Evolutionary conservation across 2,329 filamentous ascomycete species (phyloP).

Genomic region (Colletotrichum euphorbiae): DNA sequence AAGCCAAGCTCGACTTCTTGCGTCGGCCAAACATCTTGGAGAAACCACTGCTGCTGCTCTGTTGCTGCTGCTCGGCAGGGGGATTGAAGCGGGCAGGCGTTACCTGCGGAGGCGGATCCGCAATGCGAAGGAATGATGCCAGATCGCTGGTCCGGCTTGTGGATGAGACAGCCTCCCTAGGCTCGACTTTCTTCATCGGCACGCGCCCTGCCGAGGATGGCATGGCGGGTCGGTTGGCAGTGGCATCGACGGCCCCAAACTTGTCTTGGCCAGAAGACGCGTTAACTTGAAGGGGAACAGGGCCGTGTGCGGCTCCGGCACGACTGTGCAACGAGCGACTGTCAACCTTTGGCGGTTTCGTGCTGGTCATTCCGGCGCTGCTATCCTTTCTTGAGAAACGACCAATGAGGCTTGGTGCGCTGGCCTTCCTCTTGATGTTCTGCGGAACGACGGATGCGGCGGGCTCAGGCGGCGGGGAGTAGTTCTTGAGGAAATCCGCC

Average conservation of each 20-base stretch:
- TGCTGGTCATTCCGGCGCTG: conserved; percentile 43
- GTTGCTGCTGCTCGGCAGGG: conserved; percentile 43
- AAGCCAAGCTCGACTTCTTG: conserved; percentile 58
- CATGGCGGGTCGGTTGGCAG: conserved; percentile 35
- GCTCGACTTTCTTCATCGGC: conserved; percentile 69
- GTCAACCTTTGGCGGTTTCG: conserved; percentile 46
- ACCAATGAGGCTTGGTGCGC: conserved; percentile 70
- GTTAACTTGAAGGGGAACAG: conserved; percentile 66
- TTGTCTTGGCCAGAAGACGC: conserved; percentile 60
- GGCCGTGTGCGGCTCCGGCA: conserved; percentile 52
- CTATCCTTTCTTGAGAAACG: conserved; percentile 62
- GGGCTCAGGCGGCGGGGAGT: conserved; percentile 71
- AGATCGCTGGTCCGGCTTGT: conserved; percentile 72
- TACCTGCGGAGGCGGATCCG: conserved; percentile 67
- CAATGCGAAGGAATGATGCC: conserved; percentile 78
- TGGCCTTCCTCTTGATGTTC: conserved; percentile 70
- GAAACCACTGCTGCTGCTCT: conserved; percentile 54
- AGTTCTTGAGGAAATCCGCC: conserved; percentile 79
- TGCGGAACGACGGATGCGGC: conserved; percentile 49
- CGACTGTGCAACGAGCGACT: conserved; percentile 56
- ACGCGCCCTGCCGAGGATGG: conserved; percentile 54
- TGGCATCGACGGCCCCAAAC: conserved; percentile 49
- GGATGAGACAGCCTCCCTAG: conserved; percentile 61
- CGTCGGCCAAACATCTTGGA: conserved; percentile 62
- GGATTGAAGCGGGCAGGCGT: conserved; percentile 44